phyloP scores from a whole-genome alignment of 2,329 filamentous ascomycete species.

The Hymenotorrendiella dingleyae region DNA sequence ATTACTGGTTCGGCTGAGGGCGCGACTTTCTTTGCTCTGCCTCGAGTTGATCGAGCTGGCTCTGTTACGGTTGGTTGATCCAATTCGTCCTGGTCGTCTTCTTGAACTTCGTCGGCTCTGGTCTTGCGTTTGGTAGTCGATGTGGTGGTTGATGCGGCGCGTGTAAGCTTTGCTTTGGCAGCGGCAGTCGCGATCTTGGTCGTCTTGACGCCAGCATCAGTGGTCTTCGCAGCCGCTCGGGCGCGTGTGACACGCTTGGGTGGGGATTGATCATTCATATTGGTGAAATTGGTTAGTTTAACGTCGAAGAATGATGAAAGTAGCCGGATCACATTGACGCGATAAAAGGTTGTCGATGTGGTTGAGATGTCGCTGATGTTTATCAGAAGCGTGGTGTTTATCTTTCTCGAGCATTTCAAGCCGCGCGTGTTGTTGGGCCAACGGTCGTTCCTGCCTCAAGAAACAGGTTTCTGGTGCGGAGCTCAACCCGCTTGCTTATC shows the following conservation, averaged over 20 bases:
- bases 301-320: no score
- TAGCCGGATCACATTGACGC: neutral
- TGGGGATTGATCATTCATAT: constrained; percentile 49
- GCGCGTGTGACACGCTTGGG: constrained; percentile 55
- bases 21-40: constrained; percentile 40
- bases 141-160: constrained; percentile 31
- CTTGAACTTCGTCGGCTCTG: constrained; percentile 44
- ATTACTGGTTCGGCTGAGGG: constrained; percentile 21
- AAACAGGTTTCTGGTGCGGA: no score
- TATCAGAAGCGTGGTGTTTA: no score
- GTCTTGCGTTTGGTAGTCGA: constrained; percentile 47
- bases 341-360: no score
- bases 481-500: no score
- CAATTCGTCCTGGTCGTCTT: constrained; percentile 15
- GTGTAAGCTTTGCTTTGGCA: constrained; percentile 35
- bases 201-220: constrained; percentile 35
- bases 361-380: no score
- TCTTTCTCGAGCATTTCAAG: no score
- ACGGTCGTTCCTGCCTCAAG: no score
- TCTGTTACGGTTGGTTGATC: constrained; percentile 25
- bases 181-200: constrained; percentile 44
- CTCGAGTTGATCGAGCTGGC: constrained; percentile 35
- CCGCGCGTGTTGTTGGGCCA: no score
- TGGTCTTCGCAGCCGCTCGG: constrained; percentile 37
- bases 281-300: constrained; percentile 17